Conservation (phyloP, 345 rosid species). For the Populus alba region DNA sequence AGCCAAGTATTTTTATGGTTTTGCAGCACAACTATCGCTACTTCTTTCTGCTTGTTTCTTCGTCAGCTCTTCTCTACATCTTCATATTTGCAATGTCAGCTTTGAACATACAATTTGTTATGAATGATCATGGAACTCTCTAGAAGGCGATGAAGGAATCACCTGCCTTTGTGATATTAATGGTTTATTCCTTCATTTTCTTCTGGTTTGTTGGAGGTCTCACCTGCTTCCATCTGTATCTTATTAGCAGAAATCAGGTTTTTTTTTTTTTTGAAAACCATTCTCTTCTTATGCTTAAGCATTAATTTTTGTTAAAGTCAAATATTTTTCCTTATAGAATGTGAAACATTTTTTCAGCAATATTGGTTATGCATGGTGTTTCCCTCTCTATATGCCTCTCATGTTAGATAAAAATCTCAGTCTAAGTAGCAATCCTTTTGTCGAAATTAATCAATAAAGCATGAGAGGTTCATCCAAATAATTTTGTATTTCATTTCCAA, state of each 20-base stretch:
- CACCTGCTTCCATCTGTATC: slow-evolving; percentile 52
- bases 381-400: too few species aligned
- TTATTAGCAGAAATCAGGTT: slow-evolving; percentile 51
- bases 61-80: slow-evolving; percentile 49
- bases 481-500: too few species aligned
- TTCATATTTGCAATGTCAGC: slow-evolving; percentile 51
- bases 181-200: slow-evolving; percentile 51
- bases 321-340: too few species aligned
- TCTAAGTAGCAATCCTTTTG: too few species aligned
- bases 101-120: slow-evolving; percentile 40
- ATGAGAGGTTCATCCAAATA: too few species aligned
- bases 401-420: too few species aligned
- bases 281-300: background rate
- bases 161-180: slow-evolving; percentile 43
- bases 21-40: slow-evolving; percentile 58
- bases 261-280: background rate
- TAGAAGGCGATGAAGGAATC: slow-evolving; percentile 53
- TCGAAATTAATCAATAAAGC: too few species aligned
- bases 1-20: background rate
- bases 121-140: slow-evolving; percentile 34
- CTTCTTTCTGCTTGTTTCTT: slow-evolving; percentile 54
- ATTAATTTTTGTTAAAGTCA: too few species aligned
- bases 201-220: slow-evolving; percentile 61
- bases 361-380: too few species aligned
- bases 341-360: too few species aligned